A percentile compares a stretch with the other conserved stretches of the same genome.
Conservation (phyloP, 176 grass and related monocot genomes). For the Phoenix roebelenii region DNA sequence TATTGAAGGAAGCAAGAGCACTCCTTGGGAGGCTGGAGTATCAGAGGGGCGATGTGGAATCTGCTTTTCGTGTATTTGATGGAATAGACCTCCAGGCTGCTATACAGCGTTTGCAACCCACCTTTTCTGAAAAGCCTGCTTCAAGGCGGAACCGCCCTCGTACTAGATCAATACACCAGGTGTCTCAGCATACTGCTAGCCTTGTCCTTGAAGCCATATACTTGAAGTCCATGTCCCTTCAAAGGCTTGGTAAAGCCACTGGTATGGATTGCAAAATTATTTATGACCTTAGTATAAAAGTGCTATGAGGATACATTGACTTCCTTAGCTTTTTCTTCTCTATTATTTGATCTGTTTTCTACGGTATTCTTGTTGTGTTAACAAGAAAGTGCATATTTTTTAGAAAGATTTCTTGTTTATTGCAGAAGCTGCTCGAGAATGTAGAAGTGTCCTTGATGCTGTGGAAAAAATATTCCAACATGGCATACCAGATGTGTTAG, state of each 20-base stretch:
- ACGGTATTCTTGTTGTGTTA: too few relatives aligned
- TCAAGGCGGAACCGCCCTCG: slow-evolving; percentile 43
- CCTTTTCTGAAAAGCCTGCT: slow-evolving; percentile 48
- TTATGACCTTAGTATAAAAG: too few relatives aligned
- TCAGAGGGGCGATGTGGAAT: slow-evolving; percentile 92
- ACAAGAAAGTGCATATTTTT: too few relatives aligned
- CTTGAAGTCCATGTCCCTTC: slow-evolving; percentile 91
- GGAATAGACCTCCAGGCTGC: slow-evolving; percentile 88
- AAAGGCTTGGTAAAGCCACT: slow-evolving; percentile 68
- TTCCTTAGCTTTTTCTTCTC: too few relatives aligned
- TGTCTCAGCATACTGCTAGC: slow-evolving; percentile 84
- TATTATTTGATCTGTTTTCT: too few relatives aligned
- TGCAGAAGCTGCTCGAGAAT: slow-evolving; percentile 93
- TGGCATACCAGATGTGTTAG: slow-evolving; percentile 78
- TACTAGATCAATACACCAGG: slow-evolving; percentile 44
- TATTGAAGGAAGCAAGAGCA: slow-evolving; percentile 82
- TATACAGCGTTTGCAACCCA: slow-evolving; percentile 74
- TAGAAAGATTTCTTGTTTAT: neutral
- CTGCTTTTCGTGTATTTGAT: slow-evolving; percentile 79
- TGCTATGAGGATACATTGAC: too few relatives aligned
- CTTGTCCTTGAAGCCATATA: slow-evolving; percentile 98
- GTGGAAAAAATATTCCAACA: slow-evolving; percentile 88
- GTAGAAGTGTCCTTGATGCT: slow-evolving; percentile 74
- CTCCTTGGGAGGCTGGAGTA: slow-evolving; percentile 88
- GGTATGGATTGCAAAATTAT: slow-evolving; percentile 33